Percentiles rank a stretch among this genome's conserved stretches.
These are phyloP conservation scores for Cnidoscolus chayamansa DNA, from an alignment of 441 rosid species.

Conservation along the genomic window DNA sequence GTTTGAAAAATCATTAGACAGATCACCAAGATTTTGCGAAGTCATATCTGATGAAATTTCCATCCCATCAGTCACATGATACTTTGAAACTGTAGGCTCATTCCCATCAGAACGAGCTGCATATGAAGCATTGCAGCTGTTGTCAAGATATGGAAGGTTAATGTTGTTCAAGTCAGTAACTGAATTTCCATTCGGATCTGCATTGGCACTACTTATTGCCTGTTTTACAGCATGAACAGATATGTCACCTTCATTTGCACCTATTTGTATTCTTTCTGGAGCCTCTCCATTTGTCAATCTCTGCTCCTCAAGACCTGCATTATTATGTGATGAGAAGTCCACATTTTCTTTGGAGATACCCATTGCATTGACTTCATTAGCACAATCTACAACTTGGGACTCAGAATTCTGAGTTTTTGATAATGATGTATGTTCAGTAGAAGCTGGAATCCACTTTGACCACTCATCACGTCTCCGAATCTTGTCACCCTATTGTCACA, in stretches of 20 bases:
- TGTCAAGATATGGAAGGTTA: constrained; percentile 29
- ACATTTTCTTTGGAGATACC: constrained; percentile 28
- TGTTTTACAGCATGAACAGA: constrained; percentile 28
- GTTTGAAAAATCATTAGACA: constrained; percentile 62
- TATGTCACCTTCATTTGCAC: constrained; percentile 20
- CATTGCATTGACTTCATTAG: constrained; percentile 29
- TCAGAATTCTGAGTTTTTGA: constrained; percentile 36
- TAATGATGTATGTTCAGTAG: constrained; percentile 22
- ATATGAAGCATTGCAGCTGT: constrained; percentile 20
- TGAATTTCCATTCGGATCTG: constrained; percentile 16
- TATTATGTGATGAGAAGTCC: constrained; percentile 17
- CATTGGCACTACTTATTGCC: constrained; percentile 21
- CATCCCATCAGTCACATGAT: constrained; percentile 26
- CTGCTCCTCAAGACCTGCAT: constrained; percentile 25
- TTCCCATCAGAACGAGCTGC: constrained; percentile 30
- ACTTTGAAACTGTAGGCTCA: constrained; percentile 32
- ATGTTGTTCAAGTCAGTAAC: constrained; percentile 22
- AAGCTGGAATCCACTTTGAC: constrained; percentile 67
- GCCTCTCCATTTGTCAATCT: constrained; percentile 26
- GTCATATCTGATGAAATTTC: constrained; percentile 29
- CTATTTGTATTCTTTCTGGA: constrained; percentile 26
- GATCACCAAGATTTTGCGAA: constrained; percentile 39
- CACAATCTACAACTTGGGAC: constrained; percentile 36
- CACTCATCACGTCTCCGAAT: constrained; percentile 69
- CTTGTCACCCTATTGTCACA: constrained; percentile 59